Conservation (phyloP, 441 rosid species). For the Croton laevigatus region DNA sequence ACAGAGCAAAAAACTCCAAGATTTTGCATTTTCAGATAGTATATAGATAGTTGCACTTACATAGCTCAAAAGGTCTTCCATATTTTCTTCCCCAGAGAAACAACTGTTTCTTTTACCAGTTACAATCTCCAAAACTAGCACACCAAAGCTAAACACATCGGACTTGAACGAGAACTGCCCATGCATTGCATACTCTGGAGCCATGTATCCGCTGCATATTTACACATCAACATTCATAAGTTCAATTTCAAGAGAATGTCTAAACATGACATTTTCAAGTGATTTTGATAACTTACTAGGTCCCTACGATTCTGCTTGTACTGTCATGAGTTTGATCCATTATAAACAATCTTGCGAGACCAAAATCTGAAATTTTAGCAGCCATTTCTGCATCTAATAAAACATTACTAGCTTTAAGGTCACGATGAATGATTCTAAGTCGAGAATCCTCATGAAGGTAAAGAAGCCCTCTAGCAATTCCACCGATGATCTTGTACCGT, state of each 20-base stretch:
- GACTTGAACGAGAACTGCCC: slow-evolving; percentile 16
- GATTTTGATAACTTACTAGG: slow-evolving; percentile 21
- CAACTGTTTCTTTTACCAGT: neutral
- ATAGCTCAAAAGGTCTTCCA: neutral
- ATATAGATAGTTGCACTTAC: neutral
- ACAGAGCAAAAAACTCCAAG: too few relatives aligned
- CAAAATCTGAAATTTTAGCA: slow-evolving; percentile 32
- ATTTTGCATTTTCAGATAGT: too few relatives aligned
- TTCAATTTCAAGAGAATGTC: neutral
- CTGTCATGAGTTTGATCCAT: slow-evolving; percentile 19
- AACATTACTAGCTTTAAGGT: slow-evolving; percentile 23
- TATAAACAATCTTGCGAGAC: slow-evolving; percentile 25
- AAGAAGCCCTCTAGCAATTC: slow-evolving; percentile 25
- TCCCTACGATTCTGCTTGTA: slow-evolving; percentile 26
- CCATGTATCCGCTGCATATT: slow-evolving; percentile 27
- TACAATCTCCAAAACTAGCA: slow-evolving; percentile 16
- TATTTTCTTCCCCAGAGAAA: neutral
- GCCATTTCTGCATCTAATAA: slow-evolving; percentile 22
- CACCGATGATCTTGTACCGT: slow-evolving; percentile 23
- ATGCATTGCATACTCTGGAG: slow-evolving; percentile 20
- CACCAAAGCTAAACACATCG: slow-evolving; percentile 19
- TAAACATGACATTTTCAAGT: too few relatives aligned
- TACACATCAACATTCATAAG: neutral
- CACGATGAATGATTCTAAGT: slow-evolving; percentile 26
- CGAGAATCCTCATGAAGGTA: slow-evolving; percentile 33